Base-by-base conservation (phyloP, 2,329 filamentous ascomycete species). In the Colletotrichum tanaceti region DNA sequence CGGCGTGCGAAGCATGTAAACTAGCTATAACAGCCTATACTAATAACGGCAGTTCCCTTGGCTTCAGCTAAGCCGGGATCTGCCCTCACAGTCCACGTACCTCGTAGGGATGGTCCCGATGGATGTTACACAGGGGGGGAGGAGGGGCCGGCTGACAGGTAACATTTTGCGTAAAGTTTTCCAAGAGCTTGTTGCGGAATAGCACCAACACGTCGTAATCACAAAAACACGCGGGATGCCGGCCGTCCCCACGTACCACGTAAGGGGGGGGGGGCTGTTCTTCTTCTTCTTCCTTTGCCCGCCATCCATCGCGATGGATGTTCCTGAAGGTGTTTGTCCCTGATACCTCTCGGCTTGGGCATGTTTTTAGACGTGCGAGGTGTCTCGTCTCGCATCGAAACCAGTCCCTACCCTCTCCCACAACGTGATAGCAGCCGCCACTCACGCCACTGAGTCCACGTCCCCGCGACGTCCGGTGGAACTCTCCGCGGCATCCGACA, bases 21-120 rank as follows among this genome's bases (percentile, higher is more conserved):
- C 44, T 49, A 60, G 22, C 58, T 60, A n/a, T n/a, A n/a, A n/a
- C n/a, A n/a, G n/a, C n/a, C n/a, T n/a, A n/a, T n/a, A n/a, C n/a
- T n/a, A 52, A 41, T 52, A 35, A 49, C 58, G 35, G 46, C 46
- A 39, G 20, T 52, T 52, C 32, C 46, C 58, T 60, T 60, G 35
- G 28, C 41, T 20, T 20, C 35, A 39, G 58, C 58, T 24, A 50
- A 41, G 20, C 44, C 46, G 41, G 58, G 35, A 41, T 50, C 58
- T n/a, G 58, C 58, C 13, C n/a, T 38, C 44, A 46, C 18, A 50
- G 32, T 32, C 28, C 28, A 9, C 28, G 28, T 28, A 28, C 28
- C 6, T 28, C 28, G 28, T 28, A 28, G 28, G 28, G 28, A 28
- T 28, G 28, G 28, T 28, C n/a, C n/a, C n/a, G n/a, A n/a, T n/a